Evolutionary conservation across 1,139 yeast species (phyloP).

Genomic region (Blastobotrys raffinosifermentans): DNA sequence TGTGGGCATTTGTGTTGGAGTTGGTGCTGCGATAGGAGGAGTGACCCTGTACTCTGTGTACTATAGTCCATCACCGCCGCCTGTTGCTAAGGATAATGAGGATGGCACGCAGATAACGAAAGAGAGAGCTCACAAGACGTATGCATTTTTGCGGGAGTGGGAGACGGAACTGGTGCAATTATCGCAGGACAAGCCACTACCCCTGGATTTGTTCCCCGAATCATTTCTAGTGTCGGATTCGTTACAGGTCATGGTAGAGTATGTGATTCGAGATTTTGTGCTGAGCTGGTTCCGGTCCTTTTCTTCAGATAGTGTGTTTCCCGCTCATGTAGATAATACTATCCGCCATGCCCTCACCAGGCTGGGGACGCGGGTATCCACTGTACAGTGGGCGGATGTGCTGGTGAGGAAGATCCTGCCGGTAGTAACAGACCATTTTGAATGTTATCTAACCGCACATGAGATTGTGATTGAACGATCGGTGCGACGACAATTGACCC

Average conservation of each 20-base stretch:
- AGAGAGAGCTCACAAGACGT: constrained; percentile 11
- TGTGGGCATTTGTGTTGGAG: background rate
- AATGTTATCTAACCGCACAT: constrained; percentile 50
- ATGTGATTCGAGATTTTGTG: constrained; percentile 57
- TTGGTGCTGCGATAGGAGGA: background rate
- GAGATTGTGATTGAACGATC: constrained; percentile 26
- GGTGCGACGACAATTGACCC: constrained; percentile 31
- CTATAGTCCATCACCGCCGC: no score
- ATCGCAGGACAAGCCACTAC: constrained; percentile 19
- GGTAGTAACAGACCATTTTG: constrained; percentile 58
- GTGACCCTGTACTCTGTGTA: background rate
- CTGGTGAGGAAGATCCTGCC: constrained; percentile 59
- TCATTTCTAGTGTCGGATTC: constrained; percentile 51
- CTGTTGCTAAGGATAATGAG: background rate
- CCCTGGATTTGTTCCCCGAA: constrained; percentile 41
- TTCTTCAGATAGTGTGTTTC: constrained; percentile 46
- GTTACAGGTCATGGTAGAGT: constrained; percentile 46
- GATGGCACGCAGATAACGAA: constrained; percentile 1
- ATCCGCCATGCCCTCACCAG: constrained; percentile 41
- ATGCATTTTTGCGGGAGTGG: constrained; percentile 23
- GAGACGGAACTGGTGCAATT: constrained; percentile 18
- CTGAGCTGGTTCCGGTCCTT: constrained; percentile 56
- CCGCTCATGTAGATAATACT: constrained; percentile 46
- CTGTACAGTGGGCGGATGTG: constrained; percentile 51
- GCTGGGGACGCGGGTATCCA: constrained; percentile 39